Evolutionary conservation across 2,329 filamentous ascomycete genomes (phyloP).

Genomic region (Fusarium sororula): DNA sequence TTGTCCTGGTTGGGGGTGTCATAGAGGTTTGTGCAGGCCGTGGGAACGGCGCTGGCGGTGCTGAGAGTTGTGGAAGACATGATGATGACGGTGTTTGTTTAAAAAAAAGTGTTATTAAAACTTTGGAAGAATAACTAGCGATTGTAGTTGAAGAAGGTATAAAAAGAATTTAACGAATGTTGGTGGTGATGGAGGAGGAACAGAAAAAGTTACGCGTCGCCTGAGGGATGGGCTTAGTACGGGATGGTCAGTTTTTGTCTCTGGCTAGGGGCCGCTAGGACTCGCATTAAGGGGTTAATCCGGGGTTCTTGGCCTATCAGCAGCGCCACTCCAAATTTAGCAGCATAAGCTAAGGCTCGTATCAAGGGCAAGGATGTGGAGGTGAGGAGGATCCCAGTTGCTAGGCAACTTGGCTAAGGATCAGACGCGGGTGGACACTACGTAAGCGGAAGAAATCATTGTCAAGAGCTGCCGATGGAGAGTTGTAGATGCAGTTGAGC

Average conservation of each 20-base stretch:
- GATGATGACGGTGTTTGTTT: conserved; percentile 25
- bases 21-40: conserved; percentile 46
- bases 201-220: not conserved
- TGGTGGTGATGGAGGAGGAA: conserved; percentile 3
- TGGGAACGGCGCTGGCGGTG: conserved; percentile 9
- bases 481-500: not conserved
- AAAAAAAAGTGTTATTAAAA: not conserved
- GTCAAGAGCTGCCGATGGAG: not conserved
- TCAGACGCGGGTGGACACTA: not conserved
- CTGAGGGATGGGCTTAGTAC: not conserved
- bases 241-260: conserved; percentile 15
- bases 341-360: conserved; percentile 18
- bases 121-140: not conserved
- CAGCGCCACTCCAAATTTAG: conserved; percentile 23
- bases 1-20: conserved; percentile 55
- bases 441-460: not conserved
- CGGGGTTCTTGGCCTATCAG: conserved; percentile 19
- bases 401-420: conserved; percentile 23
- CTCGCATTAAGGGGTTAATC: conserved; percentile 32
- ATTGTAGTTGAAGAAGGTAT: not conserved
- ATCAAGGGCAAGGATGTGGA: conserved; percentile 18
- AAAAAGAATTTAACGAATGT: conserved; percentile 15
- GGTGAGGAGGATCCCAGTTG: conserved; percentile 20
- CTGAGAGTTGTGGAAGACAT: conserved; percentile 36
- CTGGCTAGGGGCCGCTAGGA: conserved; percentile 4